These are phyloP conservation scores for Coemansia sp. DNA, from an alignment of 192 early-diverging fungal species.

Conservation along the genomic window DNA sequence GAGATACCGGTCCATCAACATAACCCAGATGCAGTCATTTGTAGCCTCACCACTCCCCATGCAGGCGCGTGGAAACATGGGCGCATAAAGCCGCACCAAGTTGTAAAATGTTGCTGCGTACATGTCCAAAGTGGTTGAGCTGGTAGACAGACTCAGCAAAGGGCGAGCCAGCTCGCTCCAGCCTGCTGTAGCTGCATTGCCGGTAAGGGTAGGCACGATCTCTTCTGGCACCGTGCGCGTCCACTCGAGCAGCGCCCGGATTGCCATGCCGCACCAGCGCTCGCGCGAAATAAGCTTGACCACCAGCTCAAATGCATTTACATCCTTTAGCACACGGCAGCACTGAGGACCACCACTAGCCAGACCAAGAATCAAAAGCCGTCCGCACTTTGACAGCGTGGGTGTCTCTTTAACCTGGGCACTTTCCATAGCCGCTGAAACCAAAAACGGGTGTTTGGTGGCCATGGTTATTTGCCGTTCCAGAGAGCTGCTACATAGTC, in stretches of 20 bases:
- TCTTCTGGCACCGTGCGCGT: slow-evolving; percentile 37
- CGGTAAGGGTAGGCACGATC: slow-evolving; percentile 48
- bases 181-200: slow-evolving; percentile 27
- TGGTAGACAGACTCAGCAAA: slow-evolving; percentile 45
- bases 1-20: slow-evolving; percentile 54
- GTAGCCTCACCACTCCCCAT: slow-evolving; percentile 45
- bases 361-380: slow-evolving; percentile 42
- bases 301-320: slow-evolving; percentile 47
- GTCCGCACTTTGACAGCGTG: slow-evolving; percentile 43
- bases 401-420: slow-evolving; percentile 41
- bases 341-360: slow-evolving; percentile 41
- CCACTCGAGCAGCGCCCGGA: slow-evolving; percentile 52
- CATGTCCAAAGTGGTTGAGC: slow-evolving; percentile 52
- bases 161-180: slow-evolving; percentile 51
- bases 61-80: slow-evolving; percentile 46
- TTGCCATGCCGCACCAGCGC: slow-evolving; percentile 52
- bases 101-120: slow-evolving; percentile 49
- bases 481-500: slow-evolving; percentile 46
- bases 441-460: slow-evolving; percentile 32
- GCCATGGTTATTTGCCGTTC: slow-evolving; percentile 46
- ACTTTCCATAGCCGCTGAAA: slow-evolving; percentile 45
- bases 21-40: slow-evolving; percentile 39
- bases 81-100: slow-evolving; percentile 40
- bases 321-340: slow-evolving; percentile 52
- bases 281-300: slow-evolving; percentile 55